phyloP scores from a whole-genome alignment of 2,329 filamentous ascomycete genomes.

The Arthrobotrys conoides region DNA sequence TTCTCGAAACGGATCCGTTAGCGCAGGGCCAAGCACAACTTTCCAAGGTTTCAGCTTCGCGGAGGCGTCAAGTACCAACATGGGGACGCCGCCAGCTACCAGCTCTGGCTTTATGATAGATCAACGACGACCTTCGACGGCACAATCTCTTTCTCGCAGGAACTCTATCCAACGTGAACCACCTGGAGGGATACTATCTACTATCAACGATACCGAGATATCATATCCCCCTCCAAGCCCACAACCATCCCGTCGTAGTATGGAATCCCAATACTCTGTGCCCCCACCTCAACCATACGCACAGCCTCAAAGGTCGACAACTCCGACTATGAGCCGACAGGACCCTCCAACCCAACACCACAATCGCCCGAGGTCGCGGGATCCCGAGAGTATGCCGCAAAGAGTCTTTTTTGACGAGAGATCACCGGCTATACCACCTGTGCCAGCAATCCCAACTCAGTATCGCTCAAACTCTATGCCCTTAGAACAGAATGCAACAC shows the following conservation, averaged over 20 bases:
- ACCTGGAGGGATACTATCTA: slow-evolving; percentile 46
- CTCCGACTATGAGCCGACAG: slow-evolving; percentile 20
- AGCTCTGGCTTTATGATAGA: slow-evolving; percentile 1
- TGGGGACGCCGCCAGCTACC: slow-evolving; percentile 17
- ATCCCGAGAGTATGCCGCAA: slow-evolving; percentile 54
- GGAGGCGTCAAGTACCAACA: not conserved
- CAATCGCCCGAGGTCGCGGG: slow-evolving; percentile 29
- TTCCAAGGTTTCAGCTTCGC: slow-evolving; percentile 43
- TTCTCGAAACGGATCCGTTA: slow-evolving; percentile 55
- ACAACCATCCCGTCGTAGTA: slow-evolving; percentile 22
- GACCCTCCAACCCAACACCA: slow-evolving; percentile 13
- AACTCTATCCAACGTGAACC: slow-evolving; percentile 58
- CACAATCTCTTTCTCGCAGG: slow-evolving; percentile 47
- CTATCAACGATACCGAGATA: slow-evolving; percentile 39
- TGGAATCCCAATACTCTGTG: slow-evolving; percentile 33
- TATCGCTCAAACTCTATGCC: slow-evolving; percentile 57
- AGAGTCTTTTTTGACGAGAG: slow-evolving; percentile 46
- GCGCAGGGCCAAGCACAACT: slow-evolving; percentile 47
- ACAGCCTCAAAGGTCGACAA: slow-evolving; percentile 20
- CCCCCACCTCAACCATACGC: slow-evolving; percentile 12
- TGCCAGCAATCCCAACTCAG: slow-evolving; percentile 49
- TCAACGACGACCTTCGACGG: slow-evolving; percentile 33
- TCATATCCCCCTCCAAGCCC: slow-evolving; percentile 18
- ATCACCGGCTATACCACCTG: slow-evolving; percentile 37
- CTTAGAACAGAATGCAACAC: slow-evolving; percentile 28